Percentiles rank a stretch among this genome's conserved stretches.
Evolutionary conservation across 306 rosid genomes (phyloP).

Genomic region (Prunus davidiana): DNA sequence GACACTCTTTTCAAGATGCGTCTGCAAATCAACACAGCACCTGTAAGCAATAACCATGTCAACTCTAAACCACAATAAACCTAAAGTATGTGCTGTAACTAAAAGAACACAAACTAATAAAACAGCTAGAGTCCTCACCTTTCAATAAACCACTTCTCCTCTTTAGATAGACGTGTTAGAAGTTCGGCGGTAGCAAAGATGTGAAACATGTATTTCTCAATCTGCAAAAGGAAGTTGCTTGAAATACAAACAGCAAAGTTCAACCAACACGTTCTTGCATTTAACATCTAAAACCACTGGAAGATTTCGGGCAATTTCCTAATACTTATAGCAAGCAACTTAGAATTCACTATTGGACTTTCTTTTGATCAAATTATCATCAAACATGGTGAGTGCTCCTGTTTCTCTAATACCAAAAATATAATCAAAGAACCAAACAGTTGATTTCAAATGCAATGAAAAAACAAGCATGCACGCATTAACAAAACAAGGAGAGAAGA

Average conservation of each 20-base stretch:
- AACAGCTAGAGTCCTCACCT: conserved; percentile 39
- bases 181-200: conserved; percentile 60
- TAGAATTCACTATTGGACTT: background rate
- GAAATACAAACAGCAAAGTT: background rate
- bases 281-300: background rate
- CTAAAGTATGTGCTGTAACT: background rate
- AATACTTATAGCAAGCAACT: background rate
- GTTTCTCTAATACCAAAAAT: background rate
- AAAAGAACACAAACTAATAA: background rate
- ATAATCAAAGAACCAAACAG: background rate
- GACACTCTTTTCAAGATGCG: conserved; percentile 69
- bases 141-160: conserved; percentile 59
- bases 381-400: background rate
- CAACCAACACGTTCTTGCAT: background rate
- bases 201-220: conserved; percentile 74
- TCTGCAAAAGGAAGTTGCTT: conserved; percentile 42
- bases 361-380: background rate
- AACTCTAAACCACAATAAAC: conserved; percentile 25
- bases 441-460: conserved; percentile 3
- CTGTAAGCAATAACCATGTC: conserved; percentile 44
- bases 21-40: conserved; percentile 62
- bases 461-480: background rate
- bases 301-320: background rate
- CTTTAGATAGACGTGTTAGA: conserved; percentile 59
- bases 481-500: background rate